Evolutionary conservation across 352 stramenopile species (phyloP), one percentile per base, ranked within the genome.

Genomic region (Globisporangium cederbergense): DNA sequence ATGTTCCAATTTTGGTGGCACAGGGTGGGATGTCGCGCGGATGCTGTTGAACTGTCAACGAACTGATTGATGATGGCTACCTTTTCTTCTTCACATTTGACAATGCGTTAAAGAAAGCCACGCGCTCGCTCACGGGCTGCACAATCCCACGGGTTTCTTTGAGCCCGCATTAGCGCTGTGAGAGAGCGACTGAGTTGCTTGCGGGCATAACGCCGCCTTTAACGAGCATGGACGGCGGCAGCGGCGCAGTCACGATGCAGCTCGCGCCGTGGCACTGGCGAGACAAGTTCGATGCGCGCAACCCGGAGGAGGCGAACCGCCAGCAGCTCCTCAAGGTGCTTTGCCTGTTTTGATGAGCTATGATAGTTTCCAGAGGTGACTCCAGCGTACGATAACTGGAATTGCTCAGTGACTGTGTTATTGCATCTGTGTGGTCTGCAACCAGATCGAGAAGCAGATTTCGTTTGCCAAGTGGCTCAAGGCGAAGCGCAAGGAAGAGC

Each of bases 251-350:
- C 9, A 68, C 25, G 20, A 62, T 57, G 42, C 20, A 52, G 56
- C 43, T 43, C 34, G 30, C 52, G 34, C 10, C 52, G 32, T 92
- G 83, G 81, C 83, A 92, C 68, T 92, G 83, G 83, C 81, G 86
- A 51, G 74, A 92, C 68, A 78, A 77, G 18, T 77, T 79, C 43
- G 66, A 78, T 18, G 62, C 49, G 13, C 49, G 64, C 32, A 68
- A 75, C n/a, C 68, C 68, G 16, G 78, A 83, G 60, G 72, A 71
- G 10, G 75, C 76, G 2, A 79, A 71, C 66, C 76, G 77, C 0
- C 49, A 46, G 4, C 79, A 90, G 52, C 70, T 88, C 4, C 73
- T 82, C 30, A 78, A 90, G 61, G 83, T 81, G 28, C 4, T n/a
- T 53, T 16, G 22, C 1, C 45, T 51, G 3, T 30, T 51, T 5